Conservation (phyloP, 176 grass and related monocot species). For the Triticum monococcum region DNA sequence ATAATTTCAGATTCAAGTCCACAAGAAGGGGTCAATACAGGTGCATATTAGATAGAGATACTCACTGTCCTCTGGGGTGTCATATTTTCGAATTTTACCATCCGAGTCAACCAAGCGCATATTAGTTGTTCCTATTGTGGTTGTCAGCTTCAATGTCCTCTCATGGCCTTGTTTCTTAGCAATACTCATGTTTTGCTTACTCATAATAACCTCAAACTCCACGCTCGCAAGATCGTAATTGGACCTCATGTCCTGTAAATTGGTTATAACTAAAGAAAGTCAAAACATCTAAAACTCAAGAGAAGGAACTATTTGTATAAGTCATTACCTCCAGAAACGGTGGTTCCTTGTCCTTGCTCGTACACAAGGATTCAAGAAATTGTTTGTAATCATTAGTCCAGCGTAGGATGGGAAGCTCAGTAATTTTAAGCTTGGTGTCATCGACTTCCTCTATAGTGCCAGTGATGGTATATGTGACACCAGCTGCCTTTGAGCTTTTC, state of each 20-base stretch:
- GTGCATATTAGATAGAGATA: slow-evolving; percentile 33
- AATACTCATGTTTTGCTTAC: slow-evolving; percentile 63
- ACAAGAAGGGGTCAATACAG: too few relatives aligned
- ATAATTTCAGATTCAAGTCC: background rate
- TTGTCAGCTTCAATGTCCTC: slow-evolving; percentile 84
- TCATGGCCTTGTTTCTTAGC: slow-evolving; percentile 69
- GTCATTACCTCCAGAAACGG: slow-evolving; percentile 65
- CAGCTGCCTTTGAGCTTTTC: slow-evolving; percentile 49
- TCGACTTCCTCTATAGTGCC: slow-evolving; percentile 54
- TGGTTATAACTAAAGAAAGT: background rate
- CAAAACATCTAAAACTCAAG: background rate
- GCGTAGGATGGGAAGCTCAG: slow-evolving; percentile 68
- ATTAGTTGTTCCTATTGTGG: slow-evolving; percentile 73
- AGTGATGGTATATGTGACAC: slow-evolving; percentile 58
- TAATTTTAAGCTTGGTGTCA: slow-evolving; percentile 55
- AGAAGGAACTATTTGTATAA: background rate
- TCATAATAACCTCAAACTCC: slow-evolving; percentile 56
- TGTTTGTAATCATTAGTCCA: slow-evolving; percentile 74
- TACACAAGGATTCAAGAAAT: slow-evolving; percentile 36
- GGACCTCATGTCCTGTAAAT: slow-evolving; percentile 30
- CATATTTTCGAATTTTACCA: slow-evolving; percentile 74
- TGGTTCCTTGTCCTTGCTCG: slow-evolving; percentile 18
- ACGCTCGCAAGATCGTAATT: slow-evolving; percentile 54
- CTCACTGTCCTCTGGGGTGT: slow-evolving; percentile 73
- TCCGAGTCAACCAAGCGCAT: slow-evolving; percentile 84